Evolutionary conservation across 805 yeast species (phyloP), one percentile per base, ranked within the genome.

Genomic region (Candida vaughaniae): DNA sequence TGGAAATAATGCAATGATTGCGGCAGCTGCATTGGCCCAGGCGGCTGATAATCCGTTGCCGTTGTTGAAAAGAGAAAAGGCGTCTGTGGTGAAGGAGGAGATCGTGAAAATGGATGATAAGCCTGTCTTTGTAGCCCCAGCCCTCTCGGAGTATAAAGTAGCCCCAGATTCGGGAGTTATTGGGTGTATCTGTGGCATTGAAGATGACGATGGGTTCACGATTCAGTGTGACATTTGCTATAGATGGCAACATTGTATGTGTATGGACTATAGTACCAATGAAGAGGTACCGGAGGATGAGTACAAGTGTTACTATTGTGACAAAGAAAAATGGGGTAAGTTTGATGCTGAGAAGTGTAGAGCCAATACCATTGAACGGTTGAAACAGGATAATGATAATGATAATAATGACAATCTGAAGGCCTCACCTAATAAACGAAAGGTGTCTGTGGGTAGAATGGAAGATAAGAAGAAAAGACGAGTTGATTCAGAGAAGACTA

Each of bases 221-320:
- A 85, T 93, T 44, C 98, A 93, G 62, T 93, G 99, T 64, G 96
- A 89, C 56, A 73, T 78, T 22, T 90, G 98, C 59, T 82, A 77
- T 58, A 77, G 95, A 44, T 90, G 97, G 97, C 96, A 90, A 56
- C 98, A 90, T 63, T 89, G 93, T 18, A 70, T 77, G n/a, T 90
- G 98, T 60, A 86, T 88, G 77, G 84, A 83, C 6, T 86, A 85
- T 39, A 69, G 69, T 30, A 76, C 81, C 30, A 78, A 76, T 40
- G 83, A 77, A 26, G 81, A 84, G 33, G 95, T 81, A 0, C 96
- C 96, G 0, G 96, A 88, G 38, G 78, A 78, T 36, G 71, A 62
- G 39, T 90, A 85, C 55, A 66, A 77, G 19, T 90, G 98, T 55
- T 85, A 85, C 53, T 71, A 71, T 31, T 90, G 98, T 62, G 82